Conservation (phyloP, 768 basidiomycete species). For the Kwoniella sp. region DNA sequence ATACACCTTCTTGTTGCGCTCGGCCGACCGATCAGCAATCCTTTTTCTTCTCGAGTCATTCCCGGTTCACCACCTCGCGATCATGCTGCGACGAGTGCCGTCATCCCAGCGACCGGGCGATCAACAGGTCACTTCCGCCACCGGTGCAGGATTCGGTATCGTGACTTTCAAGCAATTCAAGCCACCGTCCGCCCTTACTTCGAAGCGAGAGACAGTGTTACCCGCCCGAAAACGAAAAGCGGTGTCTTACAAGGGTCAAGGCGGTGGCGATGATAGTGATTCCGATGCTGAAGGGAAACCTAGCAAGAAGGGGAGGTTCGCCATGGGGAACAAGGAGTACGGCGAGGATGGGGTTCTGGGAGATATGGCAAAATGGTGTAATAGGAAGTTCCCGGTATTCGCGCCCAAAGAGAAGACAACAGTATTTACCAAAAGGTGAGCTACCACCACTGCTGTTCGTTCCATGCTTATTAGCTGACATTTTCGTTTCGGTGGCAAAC, state of each 20-base stretch:
- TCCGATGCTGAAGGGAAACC: constrained; percentile 60
- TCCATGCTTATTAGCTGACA: constrained; percentile 9
- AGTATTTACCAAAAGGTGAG: constrained; percentile 54
- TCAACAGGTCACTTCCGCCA: constrained; percentile 42
- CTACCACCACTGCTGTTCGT: too few relatives aligned
- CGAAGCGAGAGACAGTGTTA: constrained; percentile 33
- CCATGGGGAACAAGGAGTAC: constrained; percentile 63
- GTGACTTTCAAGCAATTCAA: constrained; percentile 55
- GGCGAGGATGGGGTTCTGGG: constrained; percentile 68
- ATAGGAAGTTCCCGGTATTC: constrained; percentile 63
- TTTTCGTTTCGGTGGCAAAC: constrained; percentile 51
- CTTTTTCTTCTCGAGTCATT: background rate
- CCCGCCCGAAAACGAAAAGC: constrained; percentile 75
- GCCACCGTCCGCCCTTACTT: constrained; percentile 41
- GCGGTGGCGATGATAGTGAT: constrained; percentile 59
- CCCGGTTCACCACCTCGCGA: background rate
- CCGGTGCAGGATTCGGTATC: constrained; percentile 56
- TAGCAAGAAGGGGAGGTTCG: constrained; percentile 69
- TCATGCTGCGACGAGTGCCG: constrained; percentile 46
- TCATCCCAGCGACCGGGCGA: constrained; percentile 36
- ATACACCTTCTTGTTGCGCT: too few relatives aligned
- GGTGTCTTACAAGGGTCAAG: constrained; percentile 71
- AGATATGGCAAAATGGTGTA: constrained; percentile 59
- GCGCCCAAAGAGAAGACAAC: constrained; percentile 48
- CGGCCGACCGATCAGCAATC: too few relatives aligned